phyloP scores from a whole-genome alignment of 176 grass and related monocot genomes.

The Oropetium thomaeum region DNA sequence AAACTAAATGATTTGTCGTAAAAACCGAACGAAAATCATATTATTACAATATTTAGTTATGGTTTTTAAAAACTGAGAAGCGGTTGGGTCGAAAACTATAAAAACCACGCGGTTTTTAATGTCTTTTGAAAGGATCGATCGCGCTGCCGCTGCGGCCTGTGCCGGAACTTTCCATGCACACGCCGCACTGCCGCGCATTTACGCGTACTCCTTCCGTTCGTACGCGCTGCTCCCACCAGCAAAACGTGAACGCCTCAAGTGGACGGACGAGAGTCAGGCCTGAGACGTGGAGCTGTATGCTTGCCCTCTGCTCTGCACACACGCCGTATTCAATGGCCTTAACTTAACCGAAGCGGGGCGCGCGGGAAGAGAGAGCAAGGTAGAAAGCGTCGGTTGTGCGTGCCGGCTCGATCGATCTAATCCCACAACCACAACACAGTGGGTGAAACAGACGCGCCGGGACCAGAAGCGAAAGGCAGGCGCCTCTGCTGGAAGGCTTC shows the following conservation, averaged over 20 bases:
- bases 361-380: neutral
- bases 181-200: conserved; percentile 3
- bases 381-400: neutral
- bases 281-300: neutral
- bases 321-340: conserved; percentile 11
- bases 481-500: neutral
- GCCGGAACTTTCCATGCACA: conserved; percentile 17
- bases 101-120: no score
- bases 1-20: no score
- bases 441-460: neutral
- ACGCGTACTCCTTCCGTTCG: neutral
- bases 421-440: neutral
- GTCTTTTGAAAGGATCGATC: no score
- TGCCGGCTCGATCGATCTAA: neutral
- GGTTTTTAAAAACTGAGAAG: no score
- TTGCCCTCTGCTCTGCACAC: neutral
- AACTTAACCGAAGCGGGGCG: neutral
- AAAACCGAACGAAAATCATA: no score
- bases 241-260: conserved; percentile 13
- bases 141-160: no score
- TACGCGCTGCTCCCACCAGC: conserved; percentile 7
- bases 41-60: no score
- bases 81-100: no score
- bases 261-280: no score
- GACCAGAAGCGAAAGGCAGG: neutral